phyloP scores from a whole-genome alignment of 176 grass and related monocot species.

The Raddia distichophylla region DNA sequence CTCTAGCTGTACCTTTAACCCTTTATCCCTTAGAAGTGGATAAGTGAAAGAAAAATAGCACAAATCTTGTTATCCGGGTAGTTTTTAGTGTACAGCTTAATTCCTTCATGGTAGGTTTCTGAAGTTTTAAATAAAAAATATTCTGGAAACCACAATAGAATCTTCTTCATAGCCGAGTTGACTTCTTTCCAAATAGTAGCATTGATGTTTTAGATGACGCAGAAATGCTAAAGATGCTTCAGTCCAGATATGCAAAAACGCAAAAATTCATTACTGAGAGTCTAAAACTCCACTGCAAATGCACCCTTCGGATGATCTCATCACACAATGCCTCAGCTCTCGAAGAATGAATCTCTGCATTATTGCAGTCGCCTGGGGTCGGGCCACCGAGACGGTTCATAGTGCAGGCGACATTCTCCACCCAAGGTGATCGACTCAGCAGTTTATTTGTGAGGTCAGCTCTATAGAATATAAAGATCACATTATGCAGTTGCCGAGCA shows the following conservation, averaged over 20 bases:
- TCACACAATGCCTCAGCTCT: background rate
- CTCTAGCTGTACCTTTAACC: background rate
- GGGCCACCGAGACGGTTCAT: constrained; percentile 20
- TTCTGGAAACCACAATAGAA: background rate
- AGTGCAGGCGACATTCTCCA: background rate
- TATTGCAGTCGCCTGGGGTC: constrained; percentile 37
- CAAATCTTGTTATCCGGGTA: background rate
- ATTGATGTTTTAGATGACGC: background rate
- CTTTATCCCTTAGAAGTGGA: background rate
- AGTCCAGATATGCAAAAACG: background rate
- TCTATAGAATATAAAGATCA: constrained; percentile 24
- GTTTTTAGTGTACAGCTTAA: background rate
- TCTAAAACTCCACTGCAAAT: background rate
- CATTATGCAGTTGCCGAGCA: constrained; percentile 28
- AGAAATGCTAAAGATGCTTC: background rate
- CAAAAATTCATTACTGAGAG: no score
- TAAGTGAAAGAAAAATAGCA: background rate
- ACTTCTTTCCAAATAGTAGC: background rate
- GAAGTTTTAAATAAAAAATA: background rate
- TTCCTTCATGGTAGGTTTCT: background rate
- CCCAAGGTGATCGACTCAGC: constrained; percentile 6
- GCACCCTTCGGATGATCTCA: background rate
- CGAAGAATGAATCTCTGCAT: constrained; percentile 16
- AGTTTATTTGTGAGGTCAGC: constrained; percentile 37
- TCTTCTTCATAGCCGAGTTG: background rate